Evolutionary conservation across 164 flowering plant species (phyloP), one percentile per base, ranked within the genome.

Genomic region (Malania oleifera): DNA sequence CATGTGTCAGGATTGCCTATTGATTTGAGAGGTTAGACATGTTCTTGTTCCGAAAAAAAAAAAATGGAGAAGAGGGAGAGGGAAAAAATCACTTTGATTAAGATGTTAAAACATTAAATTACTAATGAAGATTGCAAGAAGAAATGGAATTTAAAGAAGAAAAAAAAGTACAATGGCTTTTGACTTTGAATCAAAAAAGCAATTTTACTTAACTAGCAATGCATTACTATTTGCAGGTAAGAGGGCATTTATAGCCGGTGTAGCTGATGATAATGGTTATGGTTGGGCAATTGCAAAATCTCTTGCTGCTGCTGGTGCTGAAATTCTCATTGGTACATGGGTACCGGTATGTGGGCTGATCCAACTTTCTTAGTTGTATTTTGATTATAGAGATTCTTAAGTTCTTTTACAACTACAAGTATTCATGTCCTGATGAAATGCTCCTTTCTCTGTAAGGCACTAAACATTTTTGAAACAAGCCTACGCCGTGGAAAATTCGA

Each of bases 281-380:
- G 97, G 97, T 52, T 93, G 99, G 99, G 98, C 96, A n/a, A 93
- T 93, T 24, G 98, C 98, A 45, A 93, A 90, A 67, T 86, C 97
- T 62, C 92, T 93, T 31, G 98, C 98, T 68, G 96, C 98, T 65
- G 97, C 98, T 0, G 98, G 98, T 62, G 98, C 98, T 74, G 90
- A 93, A 77, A 89, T 92, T 73, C 85, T 92, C 31, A 79, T 92
- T 28, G 98, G 97, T 40, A 89, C 98, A 49, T 92, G 97, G 98
- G 98, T 92, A 18, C 98, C 98, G 59, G 98, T 89, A 78, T 73
- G 97, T 80, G 52, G 54, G 34, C 51, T 60, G 17, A 38, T 22
- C 27, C 43, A 50, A 24, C n/a, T 28, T 31, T 9, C 35, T 9
- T 31, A 9, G 9, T 31, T 31, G 35, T 9, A 4, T 31, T 31